phyloP scores from a whole-genome alignment of 495 filamentous ascomycete genomes.

The Trichoderma orchidacearum region DNA sequence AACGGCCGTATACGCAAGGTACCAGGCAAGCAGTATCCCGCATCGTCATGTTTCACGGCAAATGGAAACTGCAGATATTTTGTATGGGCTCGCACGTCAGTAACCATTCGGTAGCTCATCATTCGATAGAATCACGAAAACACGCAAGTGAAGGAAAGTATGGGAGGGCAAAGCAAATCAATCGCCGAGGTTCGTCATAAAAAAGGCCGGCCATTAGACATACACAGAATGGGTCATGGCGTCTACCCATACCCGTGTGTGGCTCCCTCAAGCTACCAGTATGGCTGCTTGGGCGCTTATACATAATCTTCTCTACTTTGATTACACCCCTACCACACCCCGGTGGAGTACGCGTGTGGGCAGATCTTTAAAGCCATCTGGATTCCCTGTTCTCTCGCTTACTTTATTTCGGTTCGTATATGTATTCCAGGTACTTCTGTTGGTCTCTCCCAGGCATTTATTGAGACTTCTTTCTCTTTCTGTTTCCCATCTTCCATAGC shows the following conservation, averaged over 20 bases:
- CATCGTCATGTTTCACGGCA: background rate
- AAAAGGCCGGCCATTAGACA: background rate
- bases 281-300: too few species aligned
- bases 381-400: too few species aligned
- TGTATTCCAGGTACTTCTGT: background rate
- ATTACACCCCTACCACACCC: background rate
- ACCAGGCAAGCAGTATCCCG: background rate
- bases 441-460: background rate
- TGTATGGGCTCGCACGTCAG: background rate
- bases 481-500: background rate
- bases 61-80: background rate
- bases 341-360: background rate
- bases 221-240: background rate
- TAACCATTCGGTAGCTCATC: too few species aligned
- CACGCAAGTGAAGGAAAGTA: too few species aligned
- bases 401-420: too few species aligned
- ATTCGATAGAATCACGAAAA: too few species aligned
- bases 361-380: background rate
- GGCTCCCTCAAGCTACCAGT: background rate
- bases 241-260: background rate
- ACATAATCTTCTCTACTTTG: too few species aligned
- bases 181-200: background rate
- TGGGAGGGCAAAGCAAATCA: too few species aligned
- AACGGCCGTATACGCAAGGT: background rate
- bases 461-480: background rate